Conservation (phyloP, 1,284 basidiomycete genomes). For the Ceratorhiza oryzae-sativae region DNA sequence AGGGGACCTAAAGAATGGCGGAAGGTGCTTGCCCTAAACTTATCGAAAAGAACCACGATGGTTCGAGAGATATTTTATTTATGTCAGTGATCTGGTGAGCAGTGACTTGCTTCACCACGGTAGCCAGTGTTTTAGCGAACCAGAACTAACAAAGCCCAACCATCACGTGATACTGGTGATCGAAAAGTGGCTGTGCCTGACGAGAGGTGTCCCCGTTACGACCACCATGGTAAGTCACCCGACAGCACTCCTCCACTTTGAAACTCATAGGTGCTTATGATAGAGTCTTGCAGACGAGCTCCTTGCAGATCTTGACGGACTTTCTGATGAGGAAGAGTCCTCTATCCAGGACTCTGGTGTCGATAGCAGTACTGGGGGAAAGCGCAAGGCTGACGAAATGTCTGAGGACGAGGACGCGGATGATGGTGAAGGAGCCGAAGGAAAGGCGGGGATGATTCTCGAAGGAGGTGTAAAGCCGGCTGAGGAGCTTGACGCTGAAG, state of each 20-base stretch:
- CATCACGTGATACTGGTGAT: constrained; percentile 3
- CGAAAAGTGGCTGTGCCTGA: background rate
- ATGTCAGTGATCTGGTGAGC: too few relatives aligned
- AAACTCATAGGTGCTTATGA: constrained; percentile 32
- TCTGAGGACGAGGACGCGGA: constrained; percentile 57
- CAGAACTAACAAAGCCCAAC: background rate
- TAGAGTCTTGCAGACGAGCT: constrained; percentile 79
- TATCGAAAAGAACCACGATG: too few relatives aligned
- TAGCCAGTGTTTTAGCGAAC: too few relatives aligned
- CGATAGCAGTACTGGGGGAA: constrained; percentile 25
- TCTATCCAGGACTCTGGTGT: constrained; percentile 54
- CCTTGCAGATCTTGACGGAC: constrained; percentile 82
- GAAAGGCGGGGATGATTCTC: constrained; percentile 68
- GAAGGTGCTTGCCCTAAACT: too few relatives aligned
- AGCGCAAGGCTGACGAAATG: constrained; percentile 56
- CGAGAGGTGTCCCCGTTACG: background rate
- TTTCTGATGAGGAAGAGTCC: constrained; percentile 69
- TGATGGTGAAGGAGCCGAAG: constrained; percentile 50
- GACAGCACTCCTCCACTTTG: background rate
- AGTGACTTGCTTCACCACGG: too few relatives aligned
- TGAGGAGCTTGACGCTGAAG: constrained; percentile 90
- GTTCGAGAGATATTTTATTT: too few relatives aligned
- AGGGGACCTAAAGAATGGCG: too few relatives aligned
- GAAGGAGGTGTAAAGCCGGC: constrained; percentile 91
- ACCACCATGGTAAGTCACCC: constrained; percentile 20